Conservation (phyloP, 305 asterid genomes). For the Solanum hybrid region DNA sequence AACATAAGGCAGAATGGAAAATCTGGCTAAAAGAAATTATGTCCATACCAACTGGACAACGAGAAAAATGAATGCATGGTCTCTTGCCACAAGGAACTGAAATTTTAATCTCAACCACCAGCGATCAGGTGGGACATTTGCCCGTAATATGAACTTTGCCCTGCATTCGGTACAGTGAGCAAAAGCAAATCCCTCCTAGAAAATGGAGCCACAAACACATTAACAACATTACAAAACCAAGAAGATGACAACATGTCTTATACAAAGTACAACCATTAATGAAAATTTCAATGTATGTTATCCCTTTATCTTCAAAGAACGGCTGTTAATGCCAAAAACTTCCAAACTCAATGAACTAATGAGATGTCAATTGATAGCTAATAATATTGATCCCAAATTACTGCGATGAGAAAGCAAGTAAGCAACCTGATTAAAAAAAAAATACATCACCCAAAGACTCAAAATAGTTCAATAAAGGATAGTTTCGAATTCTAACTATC, state of each 20-base stretch:
- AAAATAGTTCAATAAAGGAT: neutral
- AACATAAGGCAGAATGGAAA: neutral
- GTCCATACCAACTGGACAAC: constrained; percentile 86
- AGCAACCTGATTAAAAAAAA: neutral
- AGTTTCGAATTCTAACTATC: neutral
- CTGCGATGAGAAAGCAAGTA: constrained; percentile 1
- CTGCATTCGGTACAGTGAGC: constrained; percentile 99
- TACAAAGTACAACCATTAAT: neutral
- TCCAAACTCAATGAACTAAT: neutral
- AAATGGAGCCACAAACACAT: constrained; percentile 26
- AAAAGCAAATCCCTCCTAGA: constrained; percentile 99
- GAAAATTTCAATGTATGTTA: neutral
- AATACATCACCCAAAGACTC: neutral
- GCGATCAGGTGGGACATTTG: constrained; percentile 94
- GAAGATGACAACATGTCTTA: neutral
- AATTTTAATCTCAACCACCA: constrained; percentile 99
- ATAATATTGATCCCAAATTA: neutral
- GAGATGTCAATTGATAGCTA: neutral
- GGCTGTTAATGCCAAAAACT: neutral
- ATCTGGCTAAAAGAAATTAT: constrained; percentile 10
- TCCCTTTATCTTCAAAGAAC: neutral
- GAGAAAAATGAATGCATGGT: constrained; percentile 81
- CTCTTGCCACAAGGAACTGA: constrained; percentile 96
- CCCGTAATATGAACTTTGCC: constrained; percentile 89
- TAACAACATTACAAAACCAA: neutral